These are phyloP conservation scores for Pseudonitzschia pungens DNA, from an alignment of 108 stramenopile genomes.

Conservation along the genomic window DNA sequence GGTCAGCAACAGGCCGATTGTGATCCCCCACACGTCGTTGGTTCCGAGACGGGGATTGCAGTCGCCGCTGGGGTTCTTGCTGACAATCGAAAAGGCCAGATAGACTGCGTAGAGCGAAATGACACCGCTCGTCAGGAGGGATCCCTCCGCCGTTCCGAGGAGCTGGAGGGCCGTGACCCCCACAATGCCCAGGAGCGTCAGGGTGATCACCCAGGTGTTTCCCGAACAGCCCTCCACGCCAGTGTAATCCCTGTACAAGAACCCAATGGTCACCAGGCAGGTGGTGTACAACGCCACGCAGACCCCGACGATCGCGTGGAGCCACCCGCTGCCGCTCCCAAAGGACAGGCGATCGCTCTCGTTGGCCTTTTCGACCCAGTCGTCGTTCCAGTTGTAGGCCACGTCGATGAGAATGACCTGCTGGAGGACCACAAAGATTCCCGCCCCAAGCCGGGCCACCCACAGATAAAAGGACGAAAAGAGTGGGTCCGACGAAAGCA, in stretches of 20 bases:
- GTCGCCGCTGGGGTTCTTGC: conserved; percentile 67
- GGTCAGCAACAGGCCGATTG: conserved; percentile 76
- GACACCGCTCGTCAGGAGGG: conserved; percentile 81
- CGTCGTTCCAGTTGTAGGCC: conserved; percentile 87
- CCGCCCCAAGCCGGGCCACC: conserved; percentile 67
- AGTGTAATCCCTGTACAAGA: conserved; percentile 78
- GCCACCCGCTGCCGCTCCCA: conserved; percentile 68
- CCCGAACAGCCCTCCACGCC: conserved; percentile 47
- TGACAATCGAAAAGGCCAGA: conserved; percentile 83
- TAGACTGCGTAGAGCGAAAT: conserved; percentile 84
- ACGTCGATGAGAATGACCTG: conserved; percentile 86
- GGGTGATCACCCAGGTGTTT: conserved; percentile 79
- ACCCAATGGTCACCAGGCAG: conserved; percentile 63
- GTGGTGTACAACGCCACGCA: conserved; percentile 59
- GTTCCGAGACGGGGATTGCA: conserved; percentile 87
- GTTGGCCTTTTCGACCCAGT: conserved; percentile 79
- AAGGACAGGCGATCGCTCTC: conserved; percentile 64
- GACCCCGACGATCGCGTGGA: conserved; percentile 64
- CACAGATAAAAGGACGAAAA: conserved; percentile 65
- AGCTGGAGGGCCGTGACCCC: conserved; percentile 70
- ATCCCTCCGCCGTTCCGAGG: conserved; percentile 69
- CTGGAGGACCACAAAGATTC: conserved; percentile 68
- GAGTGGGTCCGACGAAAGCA: conserved; percentile 45
- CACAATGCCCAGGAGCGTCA: conserved; percentile 78
- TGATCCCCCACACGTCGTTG: conserved; percentile 70